These are phyloP conservation scores for Melanomma pulvis-pyrius DNA, from an alignment of 495 filamentous ascomycete species.

Conservation along the genomic window DNA sequence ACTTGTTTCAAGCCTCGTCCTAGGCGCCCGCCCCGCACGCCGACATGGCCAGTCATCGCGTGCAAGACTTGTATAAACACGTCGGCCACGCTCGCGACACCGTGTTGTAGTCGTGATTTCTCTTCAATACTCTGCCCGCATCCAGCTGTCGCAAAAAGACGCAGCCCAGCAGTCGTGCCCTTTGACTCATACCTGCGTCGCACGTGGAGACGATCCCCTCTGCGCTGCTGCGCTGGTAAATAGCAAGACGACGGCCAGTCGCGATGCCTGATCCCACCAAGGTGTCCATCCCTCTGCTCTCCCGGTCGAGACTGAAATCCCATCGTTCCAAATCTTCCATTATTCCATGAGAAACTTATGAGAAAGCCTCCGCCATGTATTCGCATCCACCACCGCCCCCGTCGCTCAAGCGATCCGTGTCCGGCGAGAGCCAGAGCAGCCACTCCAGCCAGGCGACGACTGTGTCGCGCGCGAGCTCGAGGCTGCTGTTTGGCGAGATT, in stretches of 20 bases:
- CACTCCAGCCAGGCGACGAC: conserved; percentile 32
- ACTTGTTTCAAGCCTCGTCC: conserved; percentile 35
- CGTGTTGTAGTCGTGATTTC: conserved; percentile 39
- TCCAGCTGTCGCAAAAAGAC: conserved; percentile 30
- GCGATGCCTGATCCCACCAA: conserved; percentile 39
- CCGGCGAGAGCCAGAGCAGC: conserved; percentile 38
- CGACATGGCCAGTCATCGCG: conserved; percentile 31
- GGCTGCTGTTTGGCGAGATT: conserved; percentile 49
- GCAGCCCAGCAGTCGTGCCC: conserved; percentile 13
- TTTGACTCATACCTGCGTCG: conserved; percentile 46
- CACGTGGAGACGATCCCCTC: conserved; percentile 33
- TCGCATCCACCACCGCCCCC: conserved; percentile 28
- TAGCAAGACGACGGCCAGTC: conserved; percentile 26
- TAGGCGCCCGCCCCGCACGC: conserved; percentile 23
- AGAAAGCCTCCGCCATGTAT: conserved; percentile 25
- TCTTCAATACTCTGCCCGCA: conserved; percentile 32
- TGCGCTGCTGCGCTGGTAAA: conserved; percentile 19
- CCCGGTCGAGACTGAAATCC: conserved; percentile 24
- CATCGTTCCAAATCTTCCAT: conserved; percentile 10
- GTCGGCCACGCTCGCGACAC: conserved; percentile 17
- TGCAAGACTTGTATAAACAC: conserved; percentile 27
- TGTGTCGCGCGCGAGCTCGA: conserved; percentile 35
- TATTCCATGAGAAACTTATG: conserved; percentile 29
- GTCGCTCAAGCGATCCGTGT: conserved; percentile 39
- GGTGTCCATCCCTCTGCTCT: conserved; percentile 27